These are phyloP conservation scores for Malassezia dermatis DNA, from an alignment of 1,284 basidiomycete species.

Conservation along the genomic window DNA sequence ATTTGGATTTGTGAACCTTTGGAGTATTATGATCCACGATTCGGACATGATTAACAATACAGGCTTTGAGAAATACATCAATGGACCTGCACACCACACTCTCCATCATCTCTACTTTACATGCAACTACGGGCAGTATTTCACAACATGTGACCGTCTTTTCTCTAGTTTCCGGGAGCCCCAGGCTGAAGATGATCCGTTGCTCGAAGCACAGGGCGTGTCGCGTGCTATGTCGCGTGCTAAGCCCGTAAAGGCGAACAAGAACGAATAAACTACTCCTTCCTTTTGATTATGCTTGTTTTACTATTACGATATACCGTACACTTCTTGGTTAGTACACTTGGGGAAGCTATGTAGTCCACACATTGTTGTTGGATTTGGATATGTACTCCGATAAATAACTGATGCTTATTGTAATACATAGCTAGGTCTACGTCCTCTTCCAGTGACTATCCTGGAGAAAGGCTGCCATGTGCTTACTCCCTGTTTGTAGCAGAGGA, in stretches of 20 bases:
- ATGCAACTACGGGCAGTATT: constrained; percentile 90
- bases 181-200: constrained; percentile 68
- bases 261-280: neutral
- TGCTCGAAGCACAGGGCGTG: constrained; percentile 54
- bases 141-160: constrained; percentile 81
- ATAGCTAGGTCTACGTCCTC: neutral
- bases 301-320: neutral
- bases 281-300: neutral
- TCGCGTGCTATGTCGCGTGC: neutral
- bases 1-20: constrained; percentile 47
- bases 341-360: neutral
- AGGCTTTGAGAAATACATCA: constrained; percentile 78
- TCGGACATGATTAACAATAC: constrained; percentile 99
- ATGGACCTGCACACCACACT: constrained; percentile 94
- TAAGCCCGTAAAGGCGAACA: neutral
- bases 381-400: neutral
- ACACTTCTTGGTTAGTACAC: neutral
- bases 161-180: constrained; percentile 82
- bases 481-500: constrained; percentile 91
- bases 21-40: constrained; percentile 65
- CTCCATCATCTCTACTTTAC: constrained; percentile 88
- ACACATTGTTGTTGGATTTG: neutral
- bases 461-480: constrained; percentile 92
- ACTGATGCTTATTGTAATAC: neutral
- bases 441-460: constrained; percentile 57